phyloP scores from a whole-genome alignment of 441 rosid species.

The Arabidopsis lyrata region DNA sequence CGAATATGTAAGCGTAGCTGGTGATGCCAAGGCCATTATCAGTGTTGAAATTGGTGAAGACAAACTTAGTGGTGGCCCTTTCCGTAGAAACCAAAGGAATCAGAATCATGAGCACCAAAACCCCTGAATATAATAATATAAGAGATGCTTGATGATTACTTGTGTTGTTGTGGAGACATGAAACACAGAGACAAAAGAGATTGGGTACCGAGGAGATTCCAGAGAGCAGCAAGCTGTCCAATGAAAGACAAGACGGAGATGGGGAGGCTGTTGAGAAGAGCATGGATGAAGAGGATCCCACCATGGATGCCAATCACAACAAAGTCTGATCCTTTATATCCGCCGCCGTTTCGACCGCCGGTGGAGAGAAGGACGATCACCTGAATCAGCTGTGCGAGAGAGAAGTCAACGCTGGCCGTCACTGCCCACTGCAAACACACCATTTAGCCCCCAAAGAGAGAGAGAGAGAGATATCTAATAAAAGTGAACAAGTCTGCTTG shows the following conservation, averaged over 20 bases:
- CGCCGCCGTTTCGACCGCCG: conserved; percentile 94
- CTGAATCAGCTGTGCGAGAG: conserved; percentile 88
- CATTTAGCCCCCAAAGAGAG: background rate
- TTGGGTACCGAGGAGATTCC: conserved; percentile 81
- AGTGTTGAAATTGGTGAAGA: conserved; percentile 85
- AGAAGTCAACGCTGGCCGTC: conserved; percentile 89
- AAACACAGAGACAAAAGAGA: conserved; percentile 1
- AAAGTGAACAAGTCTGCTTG: conserved; percentile 9
- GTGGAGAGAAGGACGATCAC: conserved; percentile 92
- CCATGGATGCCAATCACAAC: conserved; percentile 81
- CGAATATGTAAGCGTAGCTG: conserved; percentile 76
- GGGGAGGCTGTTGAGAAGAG: conserved; percentile 82
- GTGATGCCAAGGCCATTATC: conserved; percentile 78
- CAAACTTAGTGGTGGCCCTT: conserved; percentile 88
- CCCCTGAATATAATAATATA: conserved; percentile 55
- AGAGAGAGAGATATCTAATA: background rate
- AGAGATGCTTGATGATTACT: conserved; percentile 3
- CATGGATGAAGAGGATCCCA: conserved; percentile 78
- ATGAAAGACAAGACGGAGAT: conserved; percentile 77
- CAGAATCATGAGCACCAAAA: conserved; percentile 79
- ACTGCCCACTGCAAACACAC: conserved; percentile 88
- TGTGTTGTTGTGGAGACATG: conserved; percentile 29
- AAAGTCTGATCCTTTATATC: conserved; percentile 84
- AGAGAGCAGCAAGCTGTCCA: conserved; percentile 90
- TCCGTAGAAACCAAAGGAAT: conserved; percentile 84